Base-by-base conservation (phyloP, 1,139 yeast species). In the Pichia sp. region DNA sequence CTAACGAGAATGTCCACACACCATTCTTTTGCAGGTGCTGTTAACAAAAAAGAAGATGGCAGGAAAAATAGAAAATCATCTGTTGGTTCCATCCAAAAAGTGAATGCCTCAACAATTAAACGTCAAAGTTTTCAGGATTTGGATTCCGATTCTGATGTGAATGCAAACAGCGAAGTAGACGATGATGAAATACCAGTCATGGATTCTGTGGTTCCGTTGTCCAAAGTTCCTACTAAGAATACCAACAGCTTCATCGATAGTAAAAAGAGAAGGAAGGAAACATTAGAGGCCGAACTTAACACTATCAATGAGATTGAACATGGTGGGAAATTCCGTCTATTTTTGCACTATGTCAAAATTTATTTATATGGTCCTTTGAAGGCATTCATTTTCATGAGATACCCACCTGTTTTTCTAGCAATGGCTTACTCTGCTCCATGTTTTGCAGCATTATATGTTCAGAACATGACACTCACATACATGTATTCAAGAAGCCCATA, bases 381-480 rank as follows among this genome's bases (percentile, higher is more conserved):
- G 66, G 82, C 68, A 2, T 64, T 81, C 25, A 71, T 72, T 2
- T 74, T 85, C 52, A 66, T 85, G 30, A 68, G 72, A 49, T 84
- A 85, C 62, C 95, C 96, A 0, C 95, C 95, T 0, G 91, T 88
- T 16, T 67, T 78, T 0, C 68, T 87, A 44, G 81, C 89, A 7
- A 77, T 87, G 46, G 61, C 74, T 1, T 87, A 80, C 65, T 82
- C 91, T 1, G 80, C 87, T 1, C 75, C 83, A 19, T 78, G 87
- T 50, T 87, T 87, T 68, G 83, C 83, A 8, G 78, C 79, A 22
- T 70, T 87, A 25, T 88, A 87, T 66, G 82, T 85, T 58, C 79
- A 87, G 64, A 89, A 88, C 70, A 75, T 88, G 78, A 77, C 95
- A 9, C 73, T 89, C 43, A 78, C 91, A 44, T 77, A 79, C 61